These are phyloP conservation scores for Dioszegia crocea DNA, from an alignment of 768 basidiomycete species.

Conservation along the genomic window DNA sequence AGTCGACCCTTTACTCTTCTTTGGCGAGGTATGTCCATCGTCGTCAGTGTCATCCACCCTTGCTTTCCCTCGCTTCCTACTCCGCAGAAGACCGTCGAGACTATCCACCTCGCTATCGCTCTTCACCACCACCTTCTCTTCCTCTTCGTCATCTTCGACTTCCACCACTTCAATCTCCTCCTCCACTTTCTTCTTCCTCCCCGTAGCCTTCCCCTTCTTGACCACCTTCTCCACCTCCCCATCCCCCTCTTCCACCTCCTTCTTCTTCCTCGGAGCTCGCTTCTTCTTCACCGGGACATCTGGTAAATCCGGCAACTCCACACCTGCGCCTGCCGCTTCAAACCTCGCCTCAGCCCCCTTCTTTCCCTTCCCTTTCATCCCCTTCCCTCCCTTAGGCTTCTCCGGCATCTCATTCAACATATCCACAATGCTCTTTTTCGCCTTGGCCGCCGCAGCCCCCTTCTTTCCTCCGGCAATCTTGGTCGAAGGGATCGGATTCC, in stretches of 20 bases:
- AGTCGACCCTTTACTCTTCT: not conserved
- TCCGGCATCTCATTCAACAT: not conserved
- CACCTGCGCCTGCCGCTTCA: not conserved
- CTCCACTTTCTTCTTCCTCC: not conserved
- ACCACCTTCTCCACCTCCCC: not conserved
- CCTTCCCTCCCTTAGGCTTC: not conserved
- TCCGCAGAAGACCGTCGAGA: not conserved
- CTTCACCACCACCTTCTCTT: not conserved
- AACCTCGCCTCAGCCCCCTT: not conserved
- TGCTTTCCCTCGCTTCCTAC: not conserved
- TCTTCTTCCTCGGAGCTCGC: not conserved
- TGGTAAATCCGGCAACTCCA: not conserved
- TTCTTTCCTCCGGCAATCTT: not conserved
- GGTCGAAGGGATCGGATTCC: conserved; percentile 3
- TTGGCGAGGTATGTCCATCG: not conserved
- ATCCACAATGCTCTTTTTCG: not conserved
- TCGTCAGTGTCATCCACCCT: not conserved
- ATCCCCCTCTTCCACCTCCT: not conserved
- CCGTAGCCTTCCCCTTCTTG: not conserved
- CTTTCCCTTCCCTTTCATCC: conserved; percentile 4
- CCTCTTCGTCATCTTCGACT: not conserved
- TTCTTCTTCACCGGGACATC: conserved; percentile 8
- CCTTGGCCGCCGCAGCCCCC: not conserved
- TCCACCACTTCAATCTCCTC: conserved; percentile 3
- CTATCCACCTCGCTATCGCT: not conserved